Percentiles rank a stretch among this genome's conserved stretches.
Evolutionary conservation across 495 filamentous ascomycete genomes (phyloP).

Genomic region (Hypoxylon lienhwacheense): DNA sequence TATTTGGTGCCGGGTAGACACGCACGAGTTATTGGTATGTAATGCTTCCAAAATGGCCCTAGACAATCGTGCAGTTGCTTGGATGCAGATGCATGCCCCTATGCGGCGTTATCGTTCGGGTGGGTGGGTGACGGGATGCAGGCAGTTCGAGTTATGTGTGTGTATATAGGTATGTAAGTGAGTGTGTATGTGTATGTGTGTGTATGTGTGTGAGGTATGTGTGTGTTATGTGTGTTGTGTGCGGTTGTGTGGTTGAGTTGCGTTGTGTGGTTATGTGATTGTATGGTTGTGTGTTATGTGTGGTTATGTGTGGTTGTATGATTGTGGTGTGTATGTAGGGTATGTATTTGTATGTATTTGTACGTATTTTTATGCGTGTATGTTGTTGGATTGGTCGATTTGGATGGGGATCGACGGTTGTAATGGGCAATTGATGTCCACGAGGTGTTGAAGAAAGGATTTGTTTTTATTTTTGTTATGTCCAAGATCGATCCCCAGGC

Average conservation of each 20-base stretch:
- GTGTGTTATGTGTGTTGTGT: too few relatives aligned
- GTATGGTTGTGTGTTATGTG: slow-evolving; percentile 1
- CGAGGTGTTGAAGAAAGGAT: slow-evolving; percentile 22
- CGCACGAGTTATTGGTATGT: slow-evolving; percentile 36
- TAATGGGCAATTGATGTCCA: slow-evolving; percentile 14
- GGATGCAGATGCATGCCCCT: slow-evolving; percentile 39
- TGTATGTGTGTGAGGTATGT: background rate
- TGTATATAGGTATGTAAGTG: background rate
- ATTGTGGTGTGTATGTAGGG: too few relatives aligned
- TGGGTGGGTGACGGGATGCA: slow-evolving; percentile 30
- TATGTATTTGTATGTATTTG: background rate
- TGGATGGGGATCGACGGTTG: slow-evolving; percentile 16
- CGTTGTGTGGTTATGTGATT: too few relatives aligned
- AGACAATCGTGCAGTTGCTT: slow-evolving; percentile 40
- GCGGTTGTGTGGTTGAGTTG: too few relatives aligned
- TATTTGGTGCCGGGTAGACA: slow-evolving; percentile 32
- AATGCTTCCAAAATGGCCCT: slow-evolving; percentile 36
- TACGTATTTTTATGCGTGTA: background rate
- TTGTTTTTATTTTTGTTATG: slow-evolving; percentile 20
- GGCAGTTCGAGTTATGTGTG: slow-evolving; percentile 24
- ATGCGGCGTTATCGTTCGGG: slow-evolving; percentile 42
- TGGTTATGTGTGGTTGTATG: background rate
- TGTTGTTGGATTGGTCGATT: slow-evolving; percentile 17
- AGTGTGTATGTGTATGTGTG: background rate
- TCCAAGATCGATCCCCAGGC: slow-evolving; percentile 29